Conservation (phyloP, 371 early-diverging fungal species). For the Rhizopus sp. region DNA sequence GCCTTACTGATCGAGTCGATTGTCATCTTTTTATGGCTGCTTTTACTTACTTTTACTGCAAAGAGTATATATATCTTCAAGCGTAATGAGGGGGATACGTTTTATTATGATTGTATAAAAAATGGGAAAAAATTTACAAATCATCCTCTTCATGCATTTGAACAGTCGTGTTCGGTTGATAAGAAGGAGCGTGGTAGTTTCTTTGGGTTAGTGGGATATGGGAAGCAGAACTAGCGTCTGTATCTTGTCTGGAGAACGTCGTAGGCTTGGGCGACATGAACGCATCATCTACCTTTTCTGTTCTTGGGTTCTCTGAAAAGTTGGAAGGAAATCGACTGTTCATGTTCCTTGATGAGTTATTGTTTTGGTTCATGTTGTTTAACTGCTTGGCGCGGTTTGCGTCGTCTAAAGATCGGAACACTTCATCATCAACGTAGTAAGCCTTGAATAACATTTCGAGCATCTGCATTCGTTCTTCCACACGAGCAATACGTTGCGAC, state of each 20-base stretch:
- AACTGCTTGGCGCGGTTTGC: constrained; percentile 1
- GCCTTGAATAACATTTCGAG: constrained; percentile 38
- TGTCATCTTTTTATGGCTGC: constrained; percentile 36
- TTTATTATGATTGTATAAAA: not conserved
- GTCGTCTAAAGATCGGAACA: constrained; percentile 45
- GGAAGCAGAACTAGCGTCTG: constrained; percentile 20
- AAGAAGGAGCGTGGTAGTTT: constrained; percentile 19
- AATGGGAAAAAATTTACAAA: not conserved
- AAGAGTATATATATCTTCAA: not conserved
- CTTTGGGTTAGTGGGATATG: constrained; percentile 18
- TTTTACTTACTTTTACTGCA: constrained; percentile 29
- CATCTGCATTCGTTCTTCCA: constrained; percentile 39
- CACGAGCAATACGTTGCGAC: constrained; percentile 32
- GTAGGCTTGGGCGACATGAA: not conserved
- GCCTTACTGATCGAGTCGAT: constrained; percentile 34
- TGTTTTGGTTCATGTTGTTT: not conserved
- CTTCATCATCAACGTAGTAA: constrained; percentile 43
- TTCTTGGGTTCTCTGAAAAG: constrained; percentile 12
- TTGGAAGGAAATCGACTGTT: constrained; percentile 3
- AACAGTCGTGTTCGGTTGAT: constrained; percentile 22
- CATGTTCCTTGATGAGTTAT: not conserved
- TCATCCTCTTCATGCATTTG: constrained; percentile 15
- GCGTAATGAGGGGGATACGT: not conserved
- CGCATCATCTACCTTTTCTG: constrained; percentile 17
- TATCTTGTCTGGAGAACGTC: constrained; percentile 19